Base-by-base conservation (phyloP, 1,284 basidiomycete genomes). In the Tetrapyrgos nigripes region DNA sequence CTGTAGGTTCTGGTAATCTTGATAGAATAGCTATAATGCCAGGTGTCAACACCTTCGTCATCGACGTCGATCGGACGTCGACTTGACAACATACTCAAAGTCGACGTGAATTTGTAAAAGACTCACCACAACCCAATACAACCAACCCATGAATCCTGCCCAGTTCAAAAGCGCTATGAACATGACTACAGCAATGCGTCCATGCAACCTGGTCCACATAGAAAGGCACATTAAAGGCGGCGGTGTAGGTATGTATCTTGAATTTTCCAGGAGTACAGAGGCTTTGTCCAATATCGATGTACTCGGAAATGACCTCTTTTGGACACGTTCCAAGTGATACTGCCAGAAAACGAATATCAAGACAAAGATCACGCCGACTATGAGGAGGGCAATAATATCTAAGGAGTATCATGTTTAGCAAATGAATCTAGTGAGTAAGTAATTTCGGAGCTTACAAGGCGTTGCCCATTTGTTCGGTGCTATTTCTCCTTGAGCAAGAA, bases 171-270 rank as follows among this genome's bases (percentile, higher is more conserved):
- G 89, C 3, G 86, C 87, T 60, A 93, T 84, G 3, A 74, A 68
- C 74, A 91, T 85, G 66, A 90, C 83, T 4, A 84, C 83, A 0
- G 88, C 85, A 53, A 92, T 83, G 51, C 81, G 76, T 6, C 89
- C 88, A n/a, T 83, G 78, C 1, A 83, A 86, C 46, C 89, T 79
- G 1, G 75, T 79, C 88, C 88, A 92, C 19, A 94, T 75, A 0
- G 84, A 82, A 1, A 89, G 73, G 50, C 82, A 81, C 86, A 93
- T 88, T 19, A 93, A 74, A 0, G 91, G 91, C 5, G 87, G 88
- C 0, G 83, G 82, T 3, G 78, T 78, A n/a, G 53, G 53, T 3
- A 54, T 43, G 67, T 77, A 79, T 71, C 67, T 55, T 56, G 37
- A 40, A 14, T 33, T 33, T 33, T 33, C 37, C 37, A 9, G 19